phyloP scores from a whole-genome alignment of 2,329 filamentous ascomycete species.

The Alternaria hordeiaustralica region DNA sequence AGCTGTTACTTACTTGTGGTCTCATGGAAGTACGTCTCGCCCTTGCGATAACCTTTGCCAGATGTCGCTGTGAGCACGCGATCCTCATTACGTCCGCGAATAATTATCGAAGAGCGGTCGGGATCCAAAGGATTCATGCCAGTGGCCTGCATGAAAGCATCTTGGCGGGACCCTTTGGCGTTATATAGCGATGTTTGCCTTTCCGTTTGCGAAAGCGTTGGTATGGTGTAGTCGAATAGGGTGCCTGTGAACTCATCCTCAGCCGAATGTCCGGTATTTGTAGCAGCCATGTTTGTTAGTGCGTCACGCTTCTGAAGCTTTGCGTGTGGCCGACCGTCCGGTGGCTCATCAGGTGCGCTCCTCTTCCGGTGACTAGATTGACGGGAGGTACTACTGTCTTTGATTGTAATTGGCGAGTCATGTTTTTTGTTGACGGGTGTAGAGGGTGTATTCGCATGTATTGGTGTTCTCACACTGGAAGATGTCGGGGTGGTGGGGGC shows the following conservation, averaged over 20 bases:
- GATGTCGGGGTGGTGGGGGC: not conserved
- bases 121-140: not conserved
- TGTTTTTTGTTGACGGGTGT: not conserved
- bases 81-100: not conserved
- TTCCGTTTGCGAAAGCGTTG: constrained; percentile 13
- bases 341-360: not conserved
- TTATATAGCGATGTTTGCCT: not conserved
- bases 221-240: constrained; percentile 2
- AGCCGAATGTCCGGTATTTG: not conserved
- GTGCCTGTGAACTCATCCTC: constrained; percentile 9
- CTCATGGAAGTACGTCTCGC: constrained; percentile 1
- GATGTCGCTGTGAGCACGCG: constrained; percentile 7
- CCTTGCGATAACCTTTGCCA: not conserved
- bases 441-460: not conserved
- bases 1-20: constrained; percentile 1
- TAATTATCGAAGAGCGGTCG: constrained; percentile 2
- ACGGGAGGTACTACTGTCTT: not conserved
- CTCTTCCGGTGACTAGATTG: not conserved
- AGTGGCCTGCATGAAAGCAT: not conserved
- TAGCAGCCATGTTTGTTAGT: not conserved
- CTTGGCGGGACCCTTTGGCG: not conserved
- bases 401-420: not conserved
- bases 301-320: constrained; percentile 8
- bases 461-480: not conserved
- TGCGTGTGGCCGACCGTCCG: not conserved